Evolutionary conservation across 2,329 filamentous ascomycete species (phyloP).

Genomic region (Exophiala calicioides): DNA sequence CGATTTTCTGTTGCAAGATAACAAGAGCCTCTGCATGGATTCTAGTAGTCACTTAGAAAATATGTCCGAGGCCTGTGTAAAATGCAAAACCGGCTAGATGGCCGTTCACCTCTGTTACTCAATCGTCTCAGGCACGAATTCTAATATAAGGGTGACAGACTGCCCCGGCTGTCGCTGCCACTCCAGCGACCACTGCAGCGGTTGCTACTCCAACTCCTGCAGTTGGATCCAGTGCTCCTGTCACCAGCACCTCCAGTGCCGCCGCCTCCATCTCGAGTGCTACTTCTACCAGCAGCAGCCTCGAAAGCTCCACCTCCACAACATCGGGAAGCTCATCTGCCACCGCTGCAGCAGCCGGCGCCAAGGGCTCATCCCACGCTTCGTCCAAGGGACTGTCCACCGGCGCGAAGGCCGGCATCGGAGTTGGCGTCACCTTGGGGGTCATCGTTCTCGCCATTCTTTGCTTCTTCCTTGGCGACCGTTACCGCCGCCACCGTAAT

Average conservation of each 20-base stretch:
- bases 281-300: background rate
- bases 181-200: background rate
- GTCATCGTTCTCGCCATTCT: slow-evolving; percentile 14
- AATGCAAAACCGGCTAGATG: no score
- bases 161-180: background rate
- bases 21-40: no score
- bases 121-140: no score
- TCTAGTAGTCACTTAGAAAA: no score
- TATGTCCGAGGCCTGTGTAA: no score
- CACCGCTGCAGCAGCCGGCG: background rate
- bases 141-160: no score
- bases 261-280: background rate
- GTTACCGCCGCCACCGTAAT: slow-evolving; percentile 16
- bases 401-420: slow-evolving; percentile 27
- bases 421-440: slow-evolving; percentile 21
- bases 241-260: background rate
- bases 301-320: background rate
- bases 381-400: slow-evolving; percentile 19
- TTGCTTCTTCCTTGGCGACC: slow-evolving; percentile 20
- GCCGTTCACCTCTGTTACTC: no score
- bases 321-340: slow-evolving; percentile 1
- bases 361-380: slow-evolving; percentile 9
- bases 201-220: background rate
- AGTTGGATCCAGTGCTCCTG: background rate
- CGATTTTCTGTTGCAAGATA: no score